phyloP scores from a whole-genome alignment of 768 basidiomycete species.

The Trametes maxima region DNA sequence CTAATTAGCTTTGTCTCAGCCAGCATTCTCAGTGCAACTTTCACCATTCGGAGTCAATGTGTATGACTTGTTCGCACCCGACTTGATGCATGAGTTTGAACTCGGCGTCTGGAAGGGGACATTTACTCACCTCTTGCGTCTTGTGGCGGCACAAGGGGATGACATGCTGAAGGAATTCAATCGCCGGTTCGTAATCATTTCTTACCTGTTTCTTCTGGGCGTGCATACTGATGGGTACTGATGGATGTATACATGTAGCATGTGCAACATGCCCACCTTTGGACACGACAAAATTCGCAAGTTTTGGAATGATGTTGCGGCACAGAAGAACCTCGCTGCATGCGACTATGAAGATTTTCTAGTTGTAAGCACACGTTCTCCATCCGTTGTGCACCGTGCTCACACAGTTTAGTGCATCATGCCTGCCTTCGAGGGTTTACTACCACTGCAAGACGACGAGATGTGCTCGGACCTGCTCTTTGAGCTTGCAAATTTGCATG shows the following conservation, averaged over 20 bases:
- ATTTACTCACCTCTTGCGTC: constrained; percentile 31
- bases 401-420: constrained; percentile 24
- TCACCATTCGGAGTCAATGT: constrained; percentile 28
- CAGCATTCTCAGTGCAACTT: constrained; percentile 35
- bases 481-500: constrained; percentile 40
- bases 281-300: constrained; percentile 29
- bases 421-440: constrained; percentile 40
- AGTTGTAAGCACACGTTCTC: constrained; percentile 33
- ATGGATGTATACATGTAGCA: background rate
- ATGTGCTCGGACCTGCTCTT: constrained; percentile 39
- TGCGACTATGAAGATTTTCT: constrained; percentile 35
- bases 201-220: background rate
- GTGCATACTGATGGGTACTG: background rate
- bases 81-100: constrained; percentile 41
- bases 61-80: constrained; percentile 30
- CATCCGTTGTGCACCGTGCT: background rate
- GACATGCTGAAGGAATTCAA: constrained; percentile 14
- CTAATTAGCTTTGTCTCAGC: constrained; percentile 23
- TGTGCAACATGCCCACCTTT: constrained; percentile 26
- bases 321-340: constrained; percentile 32
- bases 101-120: constrained; percentile 37
- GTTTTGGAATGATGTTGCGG: constrained; percentile 29
- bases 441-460: constrained; percentile 24
- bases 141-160: constrained; percentile 15
- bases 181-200: constrained; percentile 6